Base-by-base conservation (phyloP, 345 rosid species). In the Pistacia vera region DNA sequence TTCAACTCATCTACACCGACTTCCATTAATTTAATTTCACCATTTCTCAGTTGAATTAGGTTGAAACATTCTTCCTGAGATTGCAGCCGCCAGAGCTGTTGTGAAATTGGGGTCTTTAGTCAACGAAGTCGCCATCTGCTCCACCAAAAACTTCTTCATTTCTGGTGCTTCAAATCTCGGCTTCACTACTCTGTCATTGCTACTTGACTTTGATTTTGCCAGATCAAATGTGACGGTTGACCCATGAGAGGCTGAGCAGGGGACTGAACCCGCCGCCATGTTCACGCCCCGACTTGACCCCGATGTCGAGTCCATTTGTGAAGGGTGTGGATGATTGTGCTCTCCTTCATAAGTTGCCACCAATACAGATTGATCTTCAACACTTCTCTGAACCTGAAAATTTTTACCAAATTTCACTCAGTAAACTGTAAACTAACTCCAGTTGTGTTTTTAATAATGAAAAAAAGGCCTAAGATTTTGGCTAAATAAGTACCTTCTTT, bases 331-430 rank as follows among this genome's bases (percentile, higher is more conserved):
- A 88, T 96, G 99, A 83, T 92, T 96, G 85, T 96, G 99, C 80
- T 92, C 99, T 22, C 99, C 99, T 76, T 96, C 99, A 49, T 96
- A 96, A 5, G 99, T 96, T 12, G 99, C 98, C 16, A 96, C 97
- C 48, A 96, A 49, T 10, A 96, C 85, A 0, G 94, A 87, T 71
- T 93, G 99, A 49, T 96, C 99, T 30, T 96, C 98, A 2, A 83
- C 86, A 67, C 93, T 96, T 86, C 99, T 89, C 64, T 96, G 99
- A 68, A 96, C 99, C 98, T 94, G 80, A 81, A 88, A 7, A 68
- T 5, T 5, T 41, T 41, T 41, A 54, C 57, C 57, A 54, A 14
- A 54, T 41, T 5, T 41, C 46, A 41, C 1, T 41, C 46, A 41
- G 9, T 41, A 41, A 41, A 5, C 46, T 5, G 9, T 41, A 41